Base-by-base conservation (phyloP, 2,329 filamentous ascomycete species). In the Sclerotinia nivalis region DNA sequence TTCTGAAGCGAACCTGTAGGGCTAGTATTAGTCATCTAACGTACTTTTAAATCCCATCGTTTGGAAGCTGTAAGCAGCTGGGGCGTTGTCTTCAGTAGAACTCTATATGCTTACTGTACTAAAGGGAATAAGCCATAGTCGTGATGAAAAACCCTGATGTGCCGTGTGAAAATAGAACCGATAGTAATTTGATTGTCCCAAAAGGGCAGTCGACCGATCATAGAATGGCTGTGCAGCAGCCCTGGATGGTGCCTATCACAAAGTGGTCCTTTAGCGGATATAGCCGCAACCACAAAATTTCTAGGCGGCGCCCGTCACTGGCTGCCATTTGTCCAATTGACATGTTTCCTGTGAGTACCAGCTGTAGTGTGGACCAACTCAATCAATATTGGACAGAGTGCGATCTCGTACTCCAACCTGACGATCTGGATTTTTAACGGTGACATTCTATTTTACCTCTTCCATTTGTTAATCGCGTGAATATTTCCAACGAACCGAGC, bases 171-270 rank as follows among this genome's bases (percentile, higher is more conserved):
- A 69, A 55, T 45, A 45, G 37, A 65, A 28, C 20, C 56, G 20
- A 61, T 62, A 68, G 66, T 37, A 40, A 68, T 62, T 43, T 37
- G 55, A 18, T 43, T 65, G 15, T 55, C 67, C 50, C n/a, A 64
- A 69, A 55, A 34, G n/a, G 67, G 67, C 20, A 69, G 37, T 55
- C 49, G 25, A 62, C 59, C 47, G 37, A 65, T 56, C 50, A 43
- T 50, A 40, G 47, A 64, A 69, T 67, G 50, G 49, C 67, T 69
- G 67, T 64, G 59, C 67, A 62, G 58, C 47, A 54, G 47, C 49
- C 55, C 25, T 59, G 49, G 40, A 69, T 64, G 58, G 37, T 68
- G 52, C 34, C 58, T 69, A 69, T 65, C 49, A 69, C 67, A 56
- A 65, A 65, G 47, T 55, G 28, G 25, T 55, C 28, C 67, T 45